Conservation (phyloP, 2,329 filamentous ascomycete genomes). For the Coniosporium uncinatum region DNA sequence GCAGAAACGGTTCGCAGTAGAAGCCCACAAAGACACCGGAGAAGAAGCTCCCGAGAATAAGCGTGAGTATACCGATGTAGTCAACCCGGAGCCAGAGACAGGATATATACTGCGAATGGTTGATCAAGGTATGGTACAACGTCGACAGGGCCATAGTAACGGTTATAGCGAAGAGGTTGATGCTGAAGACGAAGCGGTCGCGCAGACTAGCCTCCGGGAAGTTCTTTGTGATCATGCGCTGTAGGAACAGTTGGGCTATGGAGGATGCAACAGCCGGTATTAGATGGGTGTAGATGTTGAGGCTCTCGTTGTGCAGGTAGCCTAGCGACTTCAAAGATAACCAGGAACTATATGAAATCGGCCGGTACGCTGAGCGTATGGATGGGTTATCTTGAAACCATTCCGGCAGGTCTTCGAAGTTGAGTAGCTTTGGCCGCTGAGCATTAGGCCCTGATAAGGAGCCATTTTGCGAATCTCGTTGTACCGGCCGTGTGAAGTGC, state of each 20-base stretch:
- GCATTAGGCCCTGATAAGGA: too few relatives aligned
- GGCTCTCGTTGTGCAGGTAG: conserved; percentile 56
- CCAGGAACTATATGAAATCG: conserved; percentile 48
- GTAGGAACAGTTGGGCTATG: conserved; percentile 2
- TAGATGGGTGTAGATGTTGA: conserved; percentile 63
- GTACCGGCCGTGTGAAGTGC: too few relatives aligned
- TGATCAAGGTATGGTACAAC: conserved; percentile 24
- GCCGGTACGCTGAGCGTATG: conserved; percentile 55
- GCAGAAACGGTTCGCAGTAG: conserved; percentile 20
- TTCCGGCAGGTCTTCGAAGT: background rate
- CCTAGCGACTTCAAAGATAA: conserved; percentile 46
- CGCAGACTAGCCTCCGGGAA: conserved; percentile 24
- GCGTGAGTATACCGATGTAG: conserved; percentile 23
- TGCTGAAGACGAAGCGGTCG: conserved; percentile 32
- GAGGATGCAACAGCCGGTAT: background rate
- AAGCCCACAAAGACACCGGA: conserved; percentile 27
- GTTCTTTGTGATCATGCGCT: conserved; percentile 19
- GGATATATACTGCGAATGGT: conserved; percentile 19
- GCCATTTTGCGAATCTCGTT: too few relatives aligned
- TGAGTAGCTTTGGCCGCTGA: too few relatives aligned
- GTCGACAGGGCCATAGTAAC: conserved; percentile 12
- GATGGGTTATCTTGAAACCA: conserved; percentile 52
- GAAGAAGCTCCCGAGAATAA: conserved; percentile 25
- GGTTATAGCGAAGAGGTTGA: conserved; percentile 28
- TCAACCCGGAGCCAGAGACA: conserved; percentile 19